These are phyloP conservation scores for Drechslerella coelobrocha DNA, from an alignment of 2,329 filamentous ascomycete species.

Conservation along the genomic window DNA sequence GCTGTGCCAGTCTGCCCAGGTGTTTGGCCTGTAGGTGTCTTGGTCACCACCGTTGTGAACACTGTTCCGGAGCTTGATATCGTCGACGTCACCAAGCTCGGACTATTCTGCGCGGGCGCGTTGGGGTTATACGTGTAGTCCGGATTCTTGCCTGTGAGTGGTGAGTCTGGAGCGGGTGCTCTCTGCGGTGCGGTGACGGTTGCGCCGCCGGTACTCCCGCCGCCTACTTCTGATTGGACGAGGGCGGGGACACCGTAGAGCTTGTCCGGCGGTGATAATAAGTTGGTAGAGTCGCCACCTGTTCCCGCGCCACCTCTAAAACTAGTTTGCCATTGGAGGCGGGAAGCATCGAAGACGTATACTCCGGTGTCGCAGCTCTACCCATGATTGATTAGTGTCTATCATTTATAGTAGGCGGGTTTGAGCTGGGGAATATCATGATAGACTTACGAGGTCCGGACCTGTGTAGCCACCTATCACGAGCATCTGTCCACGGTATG, in stretches of 20 bases:
- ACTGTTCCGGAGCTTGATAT: conserved; percentile 60
- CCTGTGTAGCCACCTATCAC: conserved; percentile 75
- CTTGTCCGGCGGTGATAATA: conserved; percentile 66
- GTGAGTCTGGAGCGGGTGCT: conserved; percentile 69
- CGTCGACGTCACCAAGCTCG: conserved; percentile 53
- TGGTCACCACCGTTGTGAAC: conserved; percentile 58
- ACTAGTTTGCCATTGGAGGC: conserved; percentile 70
- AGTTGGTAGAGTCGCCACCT: conserved; percentile 63
- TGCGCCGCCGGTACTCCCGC: conserved; percentile 70
- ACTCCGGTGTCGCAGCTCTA: conserved; percentile 70
- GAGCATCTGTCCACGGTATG: conserved; percentile 82
- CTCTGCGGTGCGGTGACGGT: conserved; percentile 70
- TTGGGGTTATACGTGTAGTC: conserved; percentile 65
- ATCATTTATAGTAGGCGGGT: not conserved
- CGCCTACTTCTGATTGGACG: conserved; percentile 72
- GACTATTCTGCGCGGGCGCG: conserved; percentile 2
- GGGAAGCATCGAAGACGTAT: conserved; percentile 78
- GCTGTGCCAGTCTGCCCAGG: conserved; percentile 37
- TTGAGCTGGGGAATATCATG: not conserved
- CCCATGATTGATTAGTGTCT: conserved; percentile 55
- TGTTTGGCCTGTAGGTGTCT: conserved; percentile 57
- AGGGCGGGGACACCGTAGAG: conserved; percentile 74
- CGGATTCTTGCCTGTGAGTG: conserved; percentile 72
- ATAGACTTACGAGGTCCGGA: conserved; percentile 57
- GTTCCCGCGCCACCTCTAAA: conserved; percentile 71